These are phyloP conservation scores for Alloteropsis semialata DNA, from an alignment of 176 grass and related monocot genomes.

Conservation along the genomic window DNA sequence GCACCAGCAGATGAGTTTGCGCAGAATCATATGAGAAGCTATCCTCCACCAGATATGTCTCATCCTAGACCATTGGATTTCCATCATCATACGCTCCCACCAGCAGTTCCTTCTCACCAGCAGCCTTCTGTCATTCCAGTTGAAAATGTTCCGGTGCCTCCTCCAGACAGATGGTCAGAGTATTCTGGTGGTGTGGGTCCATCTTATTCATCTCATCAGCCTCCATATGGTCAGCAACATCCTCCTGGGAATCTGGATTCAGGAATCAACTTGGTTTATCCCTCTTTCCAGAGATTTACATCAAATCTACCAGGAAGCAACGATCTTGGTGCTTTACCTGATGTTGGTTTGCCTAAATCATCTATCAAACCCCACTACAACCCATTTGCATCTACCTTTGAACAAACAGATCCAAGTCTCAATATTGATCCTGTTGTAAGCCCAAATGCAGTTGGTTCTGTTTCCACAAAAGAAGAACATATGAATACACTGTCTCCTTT, in stretches of 20 bases:
- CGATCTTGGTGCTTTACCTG: constrained; percentile 44
- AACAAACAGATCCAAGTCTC: constrained; percentile 52
- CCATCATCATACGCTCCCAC: constrained; percentile 34
- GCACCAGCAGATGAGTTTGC: constrained; percentile 39
- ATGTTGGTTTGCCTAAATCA: constrained; percentile 51
- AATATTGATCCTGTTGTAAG: constrained; percentile 38
- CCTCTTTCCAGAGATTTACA: constrained; percentile 44
- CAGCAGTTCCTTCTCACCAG: constrained; percentile 38
- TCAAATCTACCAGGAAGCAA: constrained; percentile 47
- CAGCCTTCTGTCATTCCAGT: constrained; percentile 39
- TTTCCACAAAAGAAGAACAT: constrained; percentile 44
- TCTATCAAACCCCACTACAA: constrained; percentile 88
- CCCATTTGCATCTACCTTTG: constrained; percentile 99
- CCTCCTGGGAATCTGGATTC: constrained; percentile 52
- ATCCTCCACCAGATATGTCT: constrained; percentile 35
- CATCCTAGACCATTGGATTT: constrained; percentile 35
- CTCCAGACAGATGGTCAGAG: constrained; percentile 35
- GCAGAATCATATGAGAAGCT: constrained; percentile 45
- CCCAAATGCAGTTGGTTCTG: constrained; percentile 40
- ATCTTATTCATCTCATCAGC: constrained; percentile 48
- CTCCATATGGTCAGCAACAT: constrained; percentile 50
- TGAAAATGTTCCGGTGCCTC: constrained; percentile 37
- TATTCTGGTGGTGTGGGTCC: constrained; percentile 41
- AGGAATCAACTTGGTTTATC: constrained; percentile 46
- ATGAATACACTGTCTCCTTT: constrained; percentile 27